Evolutionary conservation across 1,284 basidiomycete species (phyloP).

Genomic region (Mrakiaceae sp.): DNA sequence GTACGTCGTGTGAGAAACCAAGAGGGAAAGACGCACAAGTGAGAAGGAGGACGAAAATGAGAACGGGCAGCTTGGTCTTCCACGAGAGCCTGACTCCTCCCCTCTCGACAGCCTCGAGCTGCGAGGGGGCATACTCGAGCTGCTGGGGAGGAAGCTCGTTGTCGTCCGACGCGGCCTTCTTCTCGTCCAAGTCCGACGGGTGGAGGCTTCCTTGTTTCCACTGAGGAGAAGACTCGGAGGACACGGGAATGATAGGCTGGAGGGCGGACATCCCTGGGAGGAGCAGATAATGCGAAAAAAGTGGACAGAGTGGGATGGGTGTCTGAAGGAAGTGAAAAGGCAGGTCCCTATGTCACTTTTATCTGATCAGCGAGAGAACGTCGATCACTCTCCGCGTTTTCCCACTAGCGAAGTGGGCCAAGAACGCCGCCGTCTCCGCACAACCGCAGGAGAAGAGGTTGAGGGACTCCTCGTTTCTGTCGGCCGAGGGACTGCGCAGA

Average conservation of each 20-base stretch:
- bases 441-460: no score
- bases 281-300: no score
- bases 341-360: no score
- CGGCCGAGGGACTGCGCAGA: no score
- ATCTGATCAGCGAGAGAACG: no score
- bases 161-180: neutral
- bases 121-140: neutral
- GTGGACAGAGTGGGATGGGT: no score
- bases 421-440: no score
- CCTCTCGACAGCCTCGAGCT: neutral
- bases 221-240: neutral
- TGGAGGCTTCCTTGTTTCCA: neutral
- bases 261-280: neutral
- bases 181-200: constrained; percentile 1
- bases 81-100: constrained; percentile 8
- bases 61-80: constrained; percentile 10
- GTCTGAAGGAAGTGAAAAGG: no score
- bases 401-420: no score
- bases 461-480: no score
- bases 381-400: no score
- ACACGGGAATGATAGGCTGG: neutral
- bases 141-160: neutral
- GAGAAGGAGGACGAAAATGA: constrained; percentile 15
- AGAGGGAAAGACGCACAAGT: constrained; percentile 6
- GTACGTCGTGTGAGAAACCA: neutral